A percentile compares a stretch with the other conserved stretches of the same genome.
Evolutionary conservation across 306 rosid genomes (phyloP).

Genomic region (Comarum palustre): DNA sequence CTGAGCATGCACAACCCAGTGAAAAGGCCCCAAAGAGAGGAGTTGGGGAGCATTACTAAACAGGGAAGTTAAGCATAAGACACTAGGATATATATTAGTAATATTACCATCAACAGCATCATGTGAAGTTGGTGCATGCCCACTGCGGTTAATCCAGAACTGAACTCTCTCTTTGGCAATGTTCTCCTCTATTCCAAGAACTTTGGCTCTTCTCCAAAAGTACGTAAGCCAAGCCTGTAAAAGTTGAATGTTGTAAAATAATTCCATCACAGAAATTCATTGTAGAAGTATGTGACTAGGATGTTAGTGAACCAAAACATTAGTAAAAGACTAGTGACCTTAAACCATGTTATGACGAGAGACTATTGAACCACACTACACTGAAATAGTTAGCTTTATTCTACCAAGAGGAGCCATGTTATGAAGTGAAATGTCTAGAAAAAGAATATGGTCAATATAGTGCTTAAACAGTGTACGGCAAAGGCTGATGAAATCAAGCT

Average conservation of each 20-base stretch:
- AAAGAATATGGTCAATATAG: neutral
- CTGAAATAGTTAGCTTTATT: neutral
- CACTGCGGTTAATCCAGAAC: constrained; percentile 84
- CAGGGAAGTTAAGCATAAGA: neutral
- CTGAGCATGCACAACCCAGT: neutral
- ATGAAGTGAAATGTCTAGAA: neutral
- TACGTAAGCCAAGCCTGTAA: constrained; percentile 95
- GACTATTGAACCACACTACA: neutral
- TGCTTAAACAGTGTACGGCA: neutral
- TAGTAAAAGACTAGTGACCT: neutral
- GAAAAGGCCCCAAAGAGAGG: neutral
- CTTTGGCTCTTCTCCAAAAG: constrained; percentile 97
- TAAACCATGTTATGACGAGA: neutral
- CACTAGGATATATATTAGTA: neutral
- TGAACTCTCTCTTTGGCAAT: constrained; percentile 83
- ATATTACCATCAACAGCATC: constrained; percentile 83
- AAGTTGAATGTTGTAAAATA: neutral
- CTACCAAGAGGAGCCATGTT: neutral
- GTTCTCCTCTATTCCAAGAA: constrained; percentile 72
- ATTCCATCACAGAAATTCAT: neutral
- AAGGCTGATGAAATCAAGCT: neutral
- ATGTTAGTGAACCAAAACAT: neutral
- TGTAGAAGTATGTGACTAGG: neutral
- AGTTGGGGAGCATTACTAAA: neutral
- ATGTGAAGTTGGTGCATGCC: constrained; percentile 82